A percentile compares a stretch with the other conserved stretches of the same genome.
These are phyloP conservation scores for Neofusicoccum sp. DNA, from an alignment of 2,329 filamentous ascomycete species.

Conservation along the genomic window DNA sequence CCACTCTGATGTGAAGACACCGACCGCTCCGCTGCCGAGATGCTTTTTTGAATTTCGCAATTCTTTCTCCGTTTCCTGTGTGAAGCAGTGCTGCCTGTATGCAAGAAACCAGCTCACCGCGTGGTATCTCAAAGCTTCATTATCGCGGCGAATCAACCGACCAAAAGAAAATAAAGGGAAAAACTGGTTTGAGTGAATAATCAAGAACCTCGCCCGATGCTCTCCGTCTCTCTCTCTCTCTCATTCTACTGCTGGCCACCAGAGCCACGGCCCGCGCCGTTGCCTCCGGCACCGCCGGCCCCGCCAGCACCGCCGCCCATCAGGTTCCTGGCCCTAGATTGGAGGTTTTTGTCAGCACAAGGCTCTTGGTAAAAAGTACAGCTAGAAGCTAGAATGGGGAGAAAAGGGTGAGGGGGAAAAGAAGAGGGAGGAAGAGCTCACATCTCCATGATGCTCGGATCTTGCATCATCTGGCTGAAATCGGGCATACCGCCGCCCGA, in stretches of 20 bases:
- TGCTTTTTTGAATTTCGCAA: not conserved
- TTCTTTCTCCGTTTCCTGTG: no score
- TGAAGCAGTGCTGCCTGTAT: not conserved
- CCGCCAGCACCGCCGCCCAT: conserved; percentile 55
- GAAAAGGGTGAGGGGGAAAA: conserved; percentile 15
- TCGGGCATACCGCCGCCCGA: conserved; percentile 85
- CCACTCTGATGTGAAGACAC: not conserved
- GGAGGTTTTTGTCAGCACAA: not conserved
- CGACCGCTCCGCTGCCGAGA: no score
- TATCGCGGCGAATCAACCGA: not conserved
- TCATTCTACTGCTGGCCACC: conserved; percentile 3
- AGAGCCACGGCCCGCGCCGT: conserved; percentile 4
- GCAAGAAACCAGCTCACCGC: conserved; percentile 12
- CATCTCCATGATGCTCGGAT: conserved; percentile 91
- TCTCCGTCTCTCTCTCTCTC: not conserved
- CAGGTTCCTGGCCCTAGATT: conserved; percentile 61
- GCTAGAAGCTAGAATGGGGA: not conserved
- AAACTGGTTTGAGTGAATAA: no score
- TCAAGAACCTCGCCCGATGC: not conserved
- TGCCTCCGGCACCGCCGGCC: not conserved
- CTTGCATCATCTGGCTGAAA: conserved; percentile 79
- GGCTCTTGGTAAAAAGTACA: no score
- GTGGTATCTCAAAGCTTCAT: conserved; percentile 3
- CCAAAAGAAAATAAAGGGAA: not conserved
- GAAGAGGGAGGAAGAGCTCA: conserved; percentile 51